These are phyloP conservation scores for Penstemon barbatus DNA, from an alignment of 257 asterid species.

Conservation along the genomic window DNA sequence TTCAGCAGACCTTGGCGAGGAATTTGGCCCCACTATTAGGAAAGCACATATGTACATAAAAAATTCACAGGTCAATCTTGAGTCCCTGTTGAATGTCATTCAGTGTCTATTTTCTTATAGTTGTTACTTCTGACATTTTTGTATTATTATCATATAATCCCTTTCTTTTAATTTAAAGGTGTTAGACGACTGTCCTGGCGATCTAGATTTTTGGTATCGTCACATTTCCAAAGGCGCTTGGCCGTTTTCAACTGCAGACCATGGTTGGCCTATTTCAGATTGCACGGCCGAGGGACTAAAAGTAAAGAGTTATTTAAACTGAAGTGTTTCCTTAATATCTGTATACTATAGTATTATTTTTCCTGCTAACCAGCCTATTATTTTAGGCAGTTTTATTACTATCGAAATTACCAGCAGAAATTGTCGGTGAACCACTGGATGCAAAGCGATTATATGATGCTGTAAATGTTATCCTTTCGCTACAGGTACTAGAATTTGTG, in stretches of 20 bases:
- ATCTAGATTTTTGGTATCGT: constrained; percentile 78
- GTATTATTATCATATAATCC: constrained; percentile 23
- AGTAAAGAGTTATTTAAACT: constrained; percentile 42
- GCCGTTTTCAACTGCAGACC: constrained; percentile 98
- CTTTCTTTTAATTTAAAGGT: constrained; percentile 52
- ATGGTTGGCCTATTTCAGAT: constrained; percentile 99
- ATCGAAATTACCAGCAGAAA: constrained; percentile 69
- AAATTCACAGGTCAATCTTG: constrained; percentile 66
- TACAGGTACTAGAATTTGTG: constrained; percentile 62
- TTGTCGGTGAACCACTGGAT: constrained; percentile 74
- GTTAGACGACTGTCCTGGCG: constrained; percentile 81
- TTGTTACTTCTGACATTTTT: constrained; percentile 19
- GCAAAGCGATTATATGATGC: constrained; percentile 72
- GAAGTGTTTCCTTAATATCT: constrained; percentile 21
- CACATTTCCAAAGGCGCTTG: constrained; percentile 99
- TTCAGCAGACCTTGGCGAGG: constrained; percentile 62
- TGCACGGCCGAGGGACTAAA: constrained; percentile 99
- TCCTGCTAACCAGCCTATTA: constrained; percentile 25
- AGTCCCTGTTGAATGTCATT: constrained; percentile 20
- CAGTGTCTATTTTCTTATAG: constrained; percentile 11
- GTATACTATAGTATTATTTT: constrained; percentile 6
- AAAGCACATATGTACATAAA: constrained; percentile 72
- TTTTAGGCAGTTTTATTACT: constrained; percentile 70
- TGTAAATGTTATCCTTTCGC: constrained; percentile 82
- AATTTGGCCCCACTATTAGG: constrained; percentile 66